Base-by-base conservation (phyloP, 345 rosid genomes). In the Alliaria petiolata region DNA sequence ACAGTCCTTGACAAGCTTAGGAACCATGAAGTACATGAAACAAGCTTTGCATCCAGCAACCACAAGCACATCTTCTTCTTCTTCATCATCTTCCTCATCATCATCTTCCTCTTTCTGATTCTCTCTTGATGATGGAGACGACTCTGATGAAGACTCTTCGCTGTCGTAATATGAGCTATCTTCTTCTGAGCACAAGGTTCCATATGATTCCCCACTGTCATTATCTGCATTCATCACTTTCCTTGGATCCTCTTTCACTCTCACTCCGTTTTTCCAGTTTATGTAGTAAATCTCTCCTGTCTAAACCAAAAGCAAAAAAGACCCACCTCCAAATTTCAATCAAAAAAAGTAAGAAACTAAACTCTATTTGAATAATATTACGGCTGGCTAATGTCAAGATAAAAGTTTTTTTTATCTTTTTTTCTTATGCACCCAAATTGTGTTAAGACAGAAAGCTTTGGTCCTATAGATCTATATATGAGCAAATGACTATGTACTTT, bases 11-110 rank as follows among this genome's bases (percentile, higher is more conserved):
- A 86, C 92, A 55, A 81, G 85, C 78, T 89, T 89, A 10, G 98
- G 97, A 17, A 93, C 92, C 98, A 93, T 91, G 87, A 85, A 87
- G 78, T 93, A 93, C 97, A 93, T 93, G 35, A 93, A 84, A 76
- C 99, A 93, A 79, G 86, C 84, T 82, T 91, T 93, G 88, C 99
- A 93, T 65, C 98, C 98, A 9, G 80, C 97, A 22, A 93, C 98
- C 8, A 93, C 98, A 80, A 93, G 76, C 33, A 93, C 96, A 25
- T 80, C 82, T 22, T 84, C 87, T 39, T 77, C 78, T 56, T 76
- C n/a, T 6, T 67, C 76, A 9, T 22, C 59, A 2, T 71, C 44
- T 2, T 61, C 71, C 2, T 66, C 67, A 2, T 69, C 39, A 10
- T 69, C 34, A 16, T 53, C 25, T 38, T 62, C 31, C 33, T 74